Conservation (phyloP, 495 filamentous ascomycete species). For the Daldinia bambusicola region DNA sequence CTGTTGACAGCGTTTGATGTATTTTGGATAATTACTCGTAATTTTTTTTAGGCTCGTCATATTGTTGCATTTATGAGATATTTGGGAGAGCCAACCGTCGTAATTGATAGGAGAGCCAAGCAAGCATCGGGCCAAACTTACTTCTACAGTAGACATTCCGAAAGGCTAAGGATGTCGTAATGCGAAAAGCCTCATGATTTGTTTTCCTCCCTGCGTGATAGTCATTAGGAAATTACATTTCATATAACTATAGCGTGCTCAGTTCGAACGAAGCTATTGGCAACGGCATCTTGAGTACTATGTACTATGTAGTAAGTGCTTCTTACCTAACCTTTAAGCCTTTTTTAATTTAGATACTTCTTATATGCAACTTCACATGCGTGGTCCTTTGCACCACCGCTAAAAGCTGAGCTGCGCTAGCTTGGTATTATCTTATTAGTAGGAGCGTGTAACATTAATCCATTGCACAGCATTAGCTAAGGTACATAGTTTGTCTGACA, state of each 20-base stretch:
- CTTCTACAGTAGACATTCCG: constrained; percentile 29
- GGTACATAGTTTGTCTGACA: neutral
- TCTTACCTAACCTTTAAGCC: constrained; percentile 17
- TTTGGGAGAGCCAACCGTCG: constrained; percentile 10
- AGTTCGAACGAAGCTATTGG: neutral
- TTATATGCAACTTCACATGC: neutral
- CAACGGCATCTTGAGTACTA: neutral
- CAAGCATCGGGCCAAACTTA: constrained; percentile 34
- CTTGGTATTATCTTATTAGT: constrained; percentile 12
- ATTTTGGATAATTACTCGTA: constrained; percentile 9
- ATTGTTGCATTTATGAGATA: neutral
- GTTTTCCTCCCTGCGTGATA: constrained; percentile 13
- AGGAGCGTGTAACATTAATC: constrained; percentile 26
- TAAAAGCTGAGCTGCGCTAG: constrained; percentile 1
- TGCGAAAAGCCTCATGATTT: constrained; percentile 29
- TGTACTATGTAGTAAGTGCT: constrained; percentile 24
- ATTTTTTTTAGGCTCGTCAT: neutral
- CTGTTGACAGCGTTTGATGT: neutral
- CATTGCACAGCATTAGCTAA: constrained; percentile 7
- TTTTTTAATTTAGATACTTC: neutral
- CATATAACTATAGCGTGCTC: neutral
- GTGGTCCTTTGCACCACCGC: neutral
- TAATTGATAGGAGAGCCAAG: constrained; percentile 23
- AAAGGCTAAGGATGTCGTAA: constrained; percentile 27
- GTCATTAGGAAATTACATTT: neutral